Percentiles rank a stretch among this genome's conserved stretches.
phyloP scores from a whole-genome alignment of 2,329 filamentous ascomycete genomes.

The Sporothrix mexicana region DNA sequence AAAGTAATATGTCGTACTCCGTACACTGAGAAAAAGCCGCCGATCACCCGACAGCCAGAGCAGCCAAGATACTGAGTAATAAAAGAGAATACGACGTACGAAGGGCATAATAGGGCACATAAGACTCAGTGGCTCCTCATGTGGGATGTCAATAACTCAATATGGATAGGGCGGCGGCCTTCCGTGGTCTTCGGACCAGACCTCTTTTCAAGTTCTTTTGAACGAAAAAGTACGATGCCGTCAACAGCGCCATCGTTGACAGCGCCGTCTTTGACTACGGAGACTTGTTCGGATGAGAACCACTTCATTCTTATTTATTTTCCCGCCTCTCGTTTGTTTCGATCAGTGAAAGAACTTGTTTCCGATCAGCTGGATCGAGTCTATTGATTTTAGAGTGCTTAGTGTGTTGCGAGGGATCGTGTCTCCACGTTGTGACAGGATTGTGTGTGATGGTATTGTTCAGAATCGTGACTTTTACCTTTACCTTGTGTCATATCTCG shows the following conservation, averaged over 20 bases:
- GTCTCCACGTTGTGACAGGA: neutral
- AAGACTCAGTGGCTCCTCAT: neutral
- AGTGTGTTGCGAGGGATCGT: neutral
- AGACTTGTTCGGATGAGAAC: neutral
- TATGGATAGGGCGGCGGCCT: too few species aligned
- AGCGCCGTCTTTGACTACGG: constrained; percentile 6
- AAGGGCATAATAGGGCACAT: neutral
- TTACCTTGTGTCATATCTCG: neutral
- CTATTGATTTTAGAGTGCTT: constrained; percentile 2
- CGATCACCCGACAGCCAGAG: constrained; percentile 8
- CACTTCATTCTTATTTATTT: neutral
- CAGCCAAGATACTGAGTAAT: neutral
- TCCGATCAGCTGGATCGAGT: neutral
- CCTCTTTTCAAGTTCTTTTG: too few species aligned
- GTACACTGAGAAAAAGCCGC: neutral
- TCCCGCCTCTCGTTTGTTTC: neutral
- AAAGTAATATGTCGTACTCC: too few species aligned
- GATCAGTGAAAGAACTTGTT: neutral
- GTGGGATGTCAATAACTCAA: too few species aligned
- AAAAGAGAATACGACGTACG: constrained; percentile 6
- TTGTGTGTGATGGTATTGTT: neutral
- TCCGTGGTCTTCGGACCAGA: too few species aligned
- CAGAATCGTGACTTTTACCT: neutral
- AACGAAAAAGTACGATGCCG: too few species aligned
- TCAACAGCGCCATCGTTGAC: too few species aligned